A percentile compares a stretch with the other conserved stretches of the same genome.
phyloP scores from a whole-genome alignment of 306 rosid genomes.

The Sphenostylis stenocarpa region DNA sequence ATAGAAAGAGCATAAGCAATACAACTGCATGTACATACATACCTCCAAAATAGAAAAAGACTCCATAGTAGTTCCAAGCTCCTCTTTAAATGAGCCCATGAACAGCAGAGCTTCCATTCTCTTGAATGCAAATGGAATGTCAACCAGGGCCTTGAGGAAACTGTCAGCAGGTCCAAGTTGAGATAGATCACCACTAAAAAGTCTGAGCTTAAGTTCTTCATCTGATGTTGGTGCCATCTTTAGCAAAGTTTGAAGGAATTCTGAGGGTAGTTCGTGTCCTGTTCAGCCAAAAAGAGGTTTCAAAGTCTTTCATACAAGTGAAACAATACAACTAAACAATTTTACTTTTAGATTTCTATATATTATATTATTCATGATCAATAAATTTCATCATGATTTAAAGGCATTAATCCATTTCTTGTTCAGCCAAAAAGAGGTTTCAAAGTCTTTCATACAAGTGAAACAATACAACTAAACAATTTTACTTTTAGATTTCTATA shows the following conservation, averaged over 20 bases:
- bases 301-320: conserved; percentile 22
- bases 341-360: conserved; percentile 2
- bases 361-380: conserved; percentile 8
- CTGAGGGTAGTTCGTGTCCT: conserved; percentile 91
- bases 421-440: conserved; percentile 40
- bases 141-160: conserved; percentile 74
- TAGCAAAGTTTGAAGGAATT: conserved; percentile 77
- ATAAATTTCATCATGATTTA: conserved; percentile 5
- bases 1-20: conserved; percentile 27
- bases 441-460: conserved; percentile 22
- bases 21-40: conserved; percentile 22
- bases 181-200: conserved; percentile 68
- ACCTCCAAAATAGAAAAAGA: conserved; percentile 85
- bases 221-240: conserved; percentile 95
- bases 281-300: conserved; percentile 40
- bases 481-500: conserved; percentile 2
- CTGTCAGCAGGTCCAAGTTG: conserved; percentile 91
- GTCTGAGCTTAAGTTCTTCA: conserved; percentile 91
- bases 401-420: neutral
- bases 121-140: conserved; percentile 80
- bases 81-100: conserved; percentile 81
- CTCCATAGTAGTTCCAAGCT: conserved; percentile 58
- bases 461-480: conserved; percentile 16
- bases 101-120: conserved; percentile 82
- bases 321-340: conserved; percentile 16